Evolutionary conservation across 1,284 basidiomycete species (phyloP), one percentile per base, ranked within the genome.

Genomic region (Apiotrichum gamsii): DNA sequence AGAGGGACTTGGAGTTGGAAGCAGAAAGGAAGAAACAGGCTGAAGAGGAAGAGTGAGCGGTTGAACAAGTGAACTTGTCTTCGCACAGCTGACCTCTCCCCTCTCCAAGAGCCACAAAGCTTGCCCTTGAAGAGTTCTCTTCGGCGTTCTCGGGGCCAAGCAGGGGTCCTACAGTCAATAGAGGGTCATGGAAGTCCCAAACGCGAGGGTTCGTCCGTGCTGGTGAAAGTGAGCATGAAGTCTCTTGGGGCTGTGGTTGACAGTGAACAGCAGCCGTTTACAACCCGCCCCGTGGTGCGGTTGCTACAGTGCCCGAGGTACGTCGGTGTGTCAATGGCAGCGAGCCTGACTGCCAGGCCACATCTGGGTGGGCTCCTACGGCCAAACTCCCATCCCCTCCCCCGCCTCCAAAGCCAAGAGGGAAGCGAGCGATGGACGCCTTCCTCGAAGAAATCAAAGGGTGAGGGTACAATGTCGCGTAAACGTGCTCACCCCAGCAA

Each of bases 381-480:
- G 80, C 52, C 59, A 28, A 39, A 33, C 45, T 47, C 10, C 47
- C 44, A 0, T 53, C 51, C 4, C 40, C 80, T 1, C 82, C 84
- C 21, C 80, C 83, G 3, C 64, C 77, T 3, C 77, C 82, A 0
- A 85, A 80, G 61, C 82, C 85, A 0, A 90, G 87, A 65, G 91
- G 91, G 8, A 91, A 89, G 67, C 81, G 90, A 38, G 88, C 86
- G 0, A 95, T 95, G 88, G 90, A 94, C 68, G 74, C 82, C 3
- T 96, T 95, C 66, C 74, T 95, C 38, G 88, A 93, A 61, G 90
- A 94, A 71, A 87, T 95, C 54, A 96, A 95, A 72, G 80, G 80
- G 90, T 87, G 36, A n/a, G 73, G 44, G 16, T 19, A 11, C 15
- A 18, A 34, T 11, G 18, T 29, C 13, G 32, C 20, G 14, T 43